phyloP scores from a whole-genome alignment of 805 yeast species.

The Kodamaea restingae region DNA sequence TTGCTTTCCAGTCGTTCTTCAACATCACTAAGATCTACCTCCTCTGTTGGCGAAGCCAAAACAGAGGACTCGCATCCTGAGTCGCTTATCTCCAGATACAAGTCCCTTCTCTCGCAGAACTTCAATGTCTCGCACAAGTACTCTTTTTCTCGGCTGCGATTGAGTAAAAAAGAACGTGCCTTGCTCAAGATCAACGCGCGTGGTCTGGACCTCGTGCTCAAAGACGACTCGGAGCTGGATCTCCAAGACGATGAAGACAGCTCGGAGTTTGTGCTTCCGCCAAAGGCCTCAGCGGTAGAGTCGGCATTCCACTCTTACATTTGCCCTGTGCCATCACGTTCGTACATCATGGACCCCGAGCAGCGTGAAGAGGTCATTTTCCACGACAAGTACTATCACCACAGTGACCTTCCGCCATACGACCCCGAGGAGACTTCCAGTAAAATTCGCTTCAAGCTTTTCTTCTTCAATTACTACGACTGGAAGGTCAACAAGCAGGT shows the following conservation, averaged over 20 bases:
- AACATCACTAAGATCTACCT: background rate
- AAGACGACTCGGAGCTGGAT: conserved; percentile 6
- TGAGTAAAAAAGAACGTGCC: conserved; percentile 15
- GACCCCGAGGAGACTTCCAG: conserved; percentile 15
- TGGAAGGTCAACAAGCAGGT: conserved; percentile 40
- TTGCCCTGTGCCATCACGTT: conserved; percentile 36
- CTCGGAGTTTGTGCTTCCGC: conserved; percentile 36
- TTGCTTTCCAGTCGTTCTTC: too few species aligned
- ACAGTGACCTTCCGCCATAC: conserved; percentile 25
- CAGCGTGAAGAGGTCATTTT: conserved; percentile 35
- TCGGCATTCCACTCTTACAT: conserved; percentile 38
- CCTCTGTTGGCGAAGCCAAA: conserved; percentile 6
- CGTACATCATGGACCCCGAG: conserved; percentile 31
- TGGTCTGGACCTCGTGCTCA: conserved; percentile 14
- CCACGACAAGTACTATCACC: conserved; percentile 40
- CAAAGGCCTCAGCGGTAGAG: conserved; percentile 41
- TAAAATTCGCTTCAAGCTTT: conserved; percentile 8
- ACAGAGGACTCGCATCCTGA: background rate
- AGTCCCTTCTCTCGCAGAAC: conserved; percentile 1
- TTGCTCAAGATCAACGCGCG: conserved; percentile 18
- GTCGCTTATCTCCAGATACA: background rate
- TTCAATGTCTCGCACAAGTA: conserved; percentile 3
- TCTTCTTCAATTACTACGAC: conserved; percentile 25
- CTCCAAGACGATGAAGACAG: conserved; percentile 4
- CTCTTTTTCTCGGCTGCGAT: conserved; percentile 6